Conservation (phyloP, 2,329 filamentous ascomycete genomes). For the Coleophoma cylindrospora region DNA sequence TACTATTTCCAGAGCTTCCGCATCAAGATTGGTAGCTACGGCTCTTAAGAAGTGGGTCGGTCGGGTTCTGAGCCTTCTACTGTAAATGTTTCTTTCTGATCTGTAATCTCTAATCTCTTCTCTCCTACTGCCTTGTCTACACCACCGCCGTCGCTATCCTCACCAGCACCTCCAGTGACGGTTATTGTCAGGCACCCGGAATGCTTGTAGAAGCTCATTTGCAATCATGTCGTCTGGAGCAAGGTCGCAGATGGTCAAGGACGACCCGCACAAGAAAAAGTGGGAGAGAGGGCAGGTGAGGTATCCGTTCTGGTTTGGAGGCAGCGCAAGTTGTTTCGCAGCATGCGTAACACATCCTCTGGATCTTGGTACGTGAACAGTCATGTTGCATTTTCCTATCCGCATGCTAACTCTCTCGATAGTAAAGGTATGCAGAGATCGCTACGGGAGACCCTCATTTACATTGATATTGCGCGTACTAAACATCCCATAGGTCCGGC, state of each 20-base stretch:
- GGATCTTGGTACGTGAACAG: constrained; percentile 67
- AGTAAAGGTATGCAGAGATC: not conserved
- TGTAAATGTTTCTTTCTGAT: too few relatives aligned
- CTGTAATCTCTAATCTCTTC: too few relatives aligned
- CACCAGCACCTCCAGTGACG: not conserved
- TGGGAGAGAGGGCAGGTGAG: constrained; percentile 24
- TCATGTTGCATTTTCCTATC: constrained; percentile 1
- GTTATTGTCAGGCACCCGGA: constrained; percentile 9
- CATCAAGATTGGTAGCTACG: too few relatives aligned
- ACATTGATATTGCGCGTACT: not conserved
- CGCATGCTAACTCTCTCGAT: not conserved
- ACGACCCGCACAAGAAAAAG: constrained; percentile 13
- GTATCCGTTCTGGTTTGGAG: constrained; percentile 95
- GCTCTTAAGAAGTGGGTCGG: too few relatives aligned
- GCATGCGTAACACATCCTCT: constrained; percentile 90
- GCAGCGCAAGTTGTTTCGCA: constrained; percentile 87
- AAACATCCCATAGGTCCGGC: constrained; percentile 59
- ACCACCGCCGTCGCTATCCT: constrained; percentile 3
- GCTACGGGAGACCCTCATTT: not conserved
- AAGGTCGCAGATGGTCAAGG: constrained; percentile 11
- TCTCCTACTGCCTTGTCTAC: constrained; percentile 1
- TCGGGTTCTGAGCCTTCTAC: too few relatives aligned
- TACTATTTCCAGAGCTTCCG: not conserved
- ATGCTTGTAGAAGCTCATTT: constrained; percentile 15
- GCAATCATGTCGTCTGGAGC: constrained; percentile 18